Base-by-base conservation (phyloP, 768 basidiomycete genomes). In the Trametopsis cervina region DNA sequence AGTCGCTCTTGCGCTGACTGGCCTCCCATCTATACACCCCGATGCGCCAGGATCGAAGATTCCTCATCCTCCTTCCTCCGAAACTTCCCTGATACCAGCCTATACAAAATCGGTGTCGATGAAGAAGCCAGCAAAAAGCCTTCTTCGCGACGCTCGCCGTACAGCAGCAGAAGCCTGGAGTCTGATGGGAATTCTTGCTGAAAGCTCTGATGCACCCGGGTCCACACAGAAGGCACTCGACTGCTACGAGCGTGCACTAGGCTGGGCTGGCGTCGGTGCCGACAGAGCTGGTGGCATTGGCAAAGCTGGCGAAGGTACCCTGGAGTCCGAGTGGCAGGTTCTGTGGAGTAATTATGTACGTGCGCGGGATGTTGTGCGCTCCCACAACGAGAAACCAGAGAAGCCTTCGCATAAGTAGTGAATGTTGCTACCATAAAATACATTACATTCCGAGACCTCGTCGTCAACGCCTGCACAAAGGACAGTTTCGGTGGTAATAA, bases 131-230 rank as follows among this genome's bases (percentile, higher is more conserved):
- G 83, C 87, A 22, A 63, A 58, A 38, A 69, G 69, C 44, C 65
- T 89, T 13, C 70, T 89, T 45, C 78, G 81, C 23, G 84, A 89
- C 59, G 75, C 87, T 15, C 75, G 82, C 13, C 70, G 83, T 39
- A 78, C 83, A 22, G 80, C 85, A 13, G 81, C 82, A 0, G 82
- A 87, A 62, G 78, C 85, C 4, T 89, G 85, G 84, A 83, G 78
- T 58, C 66, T 89, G 51, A 69, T 81, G 61, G 87, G 87, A 11
- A 66, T 86, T 35, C 65, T 89, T 6, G 69, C 71, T n/a, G 83
- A 87, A 55, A 52, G 63, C 40, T 47, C 49, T 22, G 54, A 52
- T n/a, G 60, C 62, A 47, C 42, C 54, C 5, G 61, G 60, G 6
- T 59, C 66, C 38, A 54, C 25, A 53, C 54, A 54, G 55, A 72